Conservation (phyloP, 495 filamentous ascomycete genomes). For the Entonaema liquescens region DNA sequence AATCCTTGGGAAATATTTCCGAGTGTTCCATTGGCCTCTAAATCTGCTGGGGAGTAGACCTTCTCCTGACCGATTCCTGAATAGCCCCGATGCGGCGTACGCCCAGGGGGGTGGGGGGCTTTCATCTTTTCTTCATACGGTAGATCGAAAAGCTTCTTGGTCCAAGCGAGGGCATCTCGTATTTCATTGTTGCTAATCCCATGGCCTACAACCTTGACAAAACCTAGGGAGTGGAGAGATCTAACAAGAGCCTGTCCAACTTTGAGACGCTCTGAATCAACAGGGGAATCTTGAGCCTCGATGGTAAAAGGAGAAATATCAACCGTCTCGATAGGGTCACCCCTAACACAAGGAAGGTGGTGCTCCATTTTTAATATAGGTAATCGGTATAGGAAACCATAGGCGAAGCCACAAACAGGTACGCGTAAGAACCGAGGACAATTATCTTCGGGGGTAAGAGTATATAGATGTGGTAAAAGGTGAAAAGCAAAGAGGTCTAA, state of each 20-base stretch:
- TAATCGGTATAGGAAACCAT: background rate
- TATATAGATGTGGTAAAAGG: too few species aligned
- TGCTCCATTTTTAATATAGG: background rate
- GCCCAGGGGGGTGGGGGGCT: conserved; percentile 43
- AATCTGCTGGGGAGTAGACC: conserved; percentile 34
- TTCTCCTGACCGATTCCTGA: conserved; percentile 42
- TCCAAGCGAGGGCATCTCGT: conserved; percentile 61
- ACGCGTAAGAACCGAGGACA: background rate
- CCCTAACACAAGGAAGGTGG: background rate
- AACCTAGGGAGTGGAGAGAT: conserved; percentile 63
- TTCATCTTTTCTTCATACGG: conserved; percentile 42
- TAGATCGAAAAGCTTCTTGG: conserved; percentile 48
- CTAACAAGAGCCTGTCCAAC: conserved; percentile 47
- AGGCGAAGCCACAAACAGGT: background rate
- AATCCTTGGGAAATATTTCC: conserved; percentile 46
- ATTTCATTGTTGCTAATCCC: conserved; percentile 55
- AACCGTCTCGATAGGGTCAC: conserved; percentile 7
- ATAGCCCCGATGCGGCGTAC: conserved; percentile 44
- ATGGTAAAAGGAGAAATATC: conserved; percentile 13
- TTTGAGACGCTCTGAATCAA: conserved; percentile 9
- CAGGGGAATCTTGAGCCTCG: background rate
- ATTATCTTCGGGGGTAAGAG: too few species aligned
- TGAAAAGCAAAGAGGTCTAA: too few species aligned
- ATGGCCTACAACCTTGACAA: conserved; percentile 66
- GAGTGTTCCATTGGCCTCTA: conserved; percentile 16